Base-by-base conservation (phyloP, 129 eudicot species). In the Gnaphalium uliginosum region DNA sequence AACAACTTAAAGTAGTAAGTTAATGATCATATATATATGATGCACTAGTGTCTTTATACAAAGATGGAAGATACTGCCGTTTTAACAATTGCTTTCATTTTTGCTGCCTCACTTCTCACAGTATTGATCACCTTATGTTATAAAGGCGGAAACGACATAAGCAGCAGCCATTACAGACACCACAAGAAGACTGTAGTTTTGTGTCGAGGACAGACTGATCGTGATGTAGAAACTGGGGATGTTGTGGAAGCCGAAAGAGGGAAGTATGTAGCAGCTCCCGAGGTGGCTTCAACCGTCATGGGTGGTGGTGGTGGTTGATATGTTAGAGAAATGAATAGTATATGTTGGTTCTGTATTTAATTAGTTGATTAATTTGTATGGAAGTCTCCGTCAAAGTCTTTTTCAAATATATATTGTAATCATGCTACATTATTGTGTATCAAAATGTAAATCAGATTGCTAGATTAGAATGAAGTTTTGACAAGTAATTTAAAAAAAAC, bases 91-190 rank as follows among this genome's bases (percentile, higher is more conserved):
- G 51, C 61, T 65, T 73, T 79, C 73, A 79, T 79, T 6, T 72
- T 79, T 54, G 73, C 37, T 37, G 83, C 78, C 8, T 33, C 78
- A 19, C 19, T 13, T 37, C 68, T 79, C 35, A 79, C 83, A 19
- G 83, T 72, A 48, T 24, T 65, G 72, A 72, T 72, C 77, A 79
- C 83, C 61, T 68, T 79, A 8, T 79, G 83, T 41, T 72, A 79
- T 27, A 79, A 72, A 72, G 74, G 68, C 68, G 18, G 23, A 7
- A 39, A 15, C 35, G 29, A 63, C 58, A n/a, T n/a, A n/a, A n/a
- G n/a, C n/a, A 48, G 29, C 41, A 22, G 22, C 33, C 11, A 8
- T 32, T 58, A 62, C 30, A 24, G 15, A 29, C 63, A 70, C 57
- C 66, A 51, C n/a, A 63, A 37, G 25, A 73, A 13, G 19, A 50